Percentiles rank a stretch among this genome's conserved stretches.
Evolutionary conservation across 768 basidiomycete genomes (phyloP).

Genomic region (Gyrodon lividus): DNA sequence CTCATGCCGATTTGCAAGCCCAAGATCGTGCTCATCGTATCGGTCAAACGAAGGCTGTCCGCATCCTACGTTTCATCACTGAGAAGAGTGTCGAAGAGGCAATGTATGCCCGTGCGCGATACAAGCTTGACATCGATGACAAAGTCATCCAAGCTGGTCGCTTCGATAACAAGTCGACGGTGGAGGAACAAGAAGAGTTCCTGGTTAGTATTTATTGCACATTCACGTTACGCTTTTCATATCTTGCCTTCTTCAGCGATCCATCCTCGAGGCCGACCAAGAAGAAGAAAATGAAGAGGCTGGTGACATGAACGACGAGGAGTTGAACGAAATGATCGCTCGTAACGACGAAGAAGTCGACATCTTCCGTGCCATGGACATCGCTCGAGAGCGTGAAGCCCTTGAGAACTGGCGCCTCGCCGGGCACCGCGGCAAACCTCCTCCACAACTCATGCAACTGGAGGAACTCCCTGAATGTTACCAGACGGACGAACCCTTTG

Average conservation of each 20-base stretch:
- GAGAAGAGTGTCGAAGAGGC: constrained; percentile 99
- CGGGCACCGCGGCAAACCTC: constrained; percentile 78
- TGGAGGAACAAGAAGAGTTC: constrained; percentile 96
- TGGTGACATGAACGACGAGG: constrained; percentile 91
- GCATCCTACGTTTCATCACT: constrained; percentile 95
- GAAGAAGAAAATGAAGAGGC: constrained; percentile 89
- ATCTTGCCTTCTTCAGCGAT: constrained; percentile 53
- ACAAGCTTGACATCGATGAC: constrained; percentile 97
- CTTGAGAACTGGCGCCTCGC: constrained; percentile 64
- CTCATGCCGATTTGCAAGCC: constrained; percentile 97
- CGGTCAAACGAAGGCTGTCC: constrained; percentile 96
- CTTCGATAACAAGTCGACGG: constrained; percentile 97
- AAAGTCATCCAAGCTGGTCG: constrained; percentile 99
- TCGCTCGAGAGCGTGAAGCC: constrained; percentile 69
- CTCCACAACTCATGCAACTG: constrained; percentile 73
- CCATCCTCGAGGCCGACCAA: constrained; percentile 86
- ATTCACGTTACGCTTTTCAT: background rate
- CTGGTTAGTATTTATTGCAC: constrained; percentile 53
- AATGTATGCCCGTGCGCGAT: constrained; percentile 91
- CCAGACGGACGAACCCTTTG: constrained; percentile 80
- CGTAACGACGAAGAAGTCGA: constrained; percentile 76
- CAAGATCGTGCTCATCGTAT: constrained; percentile 99
- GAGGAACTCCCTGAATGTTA: constrained; percentile 94
- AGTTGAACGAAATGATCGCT: constrained; percentile 90
- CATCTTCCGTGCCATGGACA: constrained; percentile 82